Base-by-base conservation (phyloP, 306 rosid species). In the Dicorynia guianensis region DNA sequence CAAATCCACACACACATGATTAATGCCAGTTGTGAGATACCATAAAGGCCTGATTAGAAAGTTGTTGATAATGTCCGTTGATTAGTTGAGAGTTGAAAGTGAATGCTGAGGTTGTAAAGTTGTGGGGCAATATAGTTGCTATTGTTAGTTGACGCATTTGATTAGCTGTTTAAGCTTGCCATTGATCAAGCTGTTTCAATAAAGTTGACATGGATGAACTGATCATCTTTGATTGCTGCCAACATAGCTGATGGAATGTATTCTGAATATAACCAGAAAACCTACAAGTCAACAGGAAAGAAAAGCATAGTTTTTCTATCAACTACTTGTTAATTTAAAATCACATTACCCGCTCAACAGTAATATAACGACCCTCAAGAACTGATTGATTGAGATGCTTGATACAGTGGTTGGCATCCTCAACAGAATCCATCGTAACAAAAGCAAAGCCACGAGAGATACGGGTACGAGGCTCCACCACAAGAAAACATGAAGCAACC, bases 181-280 rank as follows among this genome's bases (percentile, higher is more conserved):
- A 92, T 80, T 92, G 96, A 95, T 89, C 93, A 95, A 87, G 93
- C 85, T 85, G 99, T 92, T 89, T 92, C 95, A 90, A 84, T 89
- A 89, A 90, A 92, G 97, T 90, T 90, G 96, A 90, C 74, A 92
- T 85, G 93, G 93, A 85, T 95, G 93, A 89, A 92, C 93, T 80
- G 95, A 80, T 90, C 98, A 88, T 92, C 97, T 90, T 89, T 87
- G 99, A 84, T 90, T 88, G 96, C 92, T 90, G 99, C 98, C 99
- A 96, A 90, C 85, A 86, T 80, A 89, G 93, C 93, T 89, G 96
- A 92, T 80, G 82, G 89, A 92, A 92, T 80, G 96, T 75, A 86
- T 91, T 96, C 97, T 92, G 98, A 95, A 89, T 89, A 89, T 85
- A 88, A 81, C 90, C 97, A 92, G 87, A 90, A 95, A 92, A 96